Evolutionary conservation across 371 early-diverging fungal genomes (phyloP).

Genomic region (Mucor indicus): DNA sequence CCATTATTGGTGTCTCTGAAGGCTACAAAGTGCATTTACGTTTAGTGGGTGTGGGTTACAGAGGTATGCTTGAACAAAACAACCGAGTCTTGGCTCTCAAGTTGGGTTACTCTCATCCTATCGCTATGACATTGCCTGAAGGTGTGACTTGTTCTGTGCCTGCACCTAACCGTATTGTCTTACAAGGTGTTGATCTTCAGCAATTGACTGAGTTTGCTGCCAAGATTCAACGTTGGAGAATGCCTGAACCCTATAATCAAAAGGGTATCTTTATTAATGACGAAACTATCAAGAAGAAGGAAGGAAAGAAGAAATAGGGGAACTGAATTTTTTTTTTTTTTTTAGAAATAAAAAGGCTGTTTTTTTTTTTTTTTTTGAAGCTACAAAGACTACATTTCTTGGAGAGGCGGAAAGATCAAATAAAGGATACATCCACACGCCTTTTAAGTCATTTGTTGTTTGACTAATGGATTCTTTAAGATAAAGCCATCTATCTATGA

Average conservation of each 20-base stretch:
- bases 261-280: constrained; percentile 98
- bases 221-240: constrained; percentile 84
- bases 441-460: constrained; percentile 5
- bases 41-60: constrained; percentile 93
- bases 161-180: constrained; percentile 82
- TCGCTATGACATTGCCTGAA: constrained; percentile 76
- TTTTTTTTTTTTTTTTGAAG: constrained; percentile 26
- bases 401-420: constrained; percentile 40
- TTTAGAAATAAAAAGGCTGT: not conserved
- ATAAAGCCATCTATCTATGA: constrained; percentile 73
- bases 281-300: constrained; percentile 97
- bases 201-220: constrained; percentile 90
- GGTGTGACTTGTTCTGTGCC: constrained; percentile 78
- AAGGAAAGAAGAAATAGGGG: constrained; percentile 87
- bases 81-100: constrained; percentile 67
- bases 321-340: not conserved
- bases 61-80: constrained; percentile 77
- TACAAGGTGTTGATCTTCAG: constrained; percentile 78
- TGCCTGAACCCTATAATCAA: constrained; percentile 98
- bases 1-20: constrained; percentile 88
- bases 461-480: constrained; percentile 44
- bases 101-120: constrained; percentile 89
- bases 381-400: constrained; percentile 41
- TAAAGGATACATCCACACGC: constrained; percentile 43
- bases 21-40: constrained; percentile 84